Percentiles rank a stretch among this genome's conserved stretches.
Conservation (phyloP, 306 rosid species). For the Rosa multiflora region DNA sequence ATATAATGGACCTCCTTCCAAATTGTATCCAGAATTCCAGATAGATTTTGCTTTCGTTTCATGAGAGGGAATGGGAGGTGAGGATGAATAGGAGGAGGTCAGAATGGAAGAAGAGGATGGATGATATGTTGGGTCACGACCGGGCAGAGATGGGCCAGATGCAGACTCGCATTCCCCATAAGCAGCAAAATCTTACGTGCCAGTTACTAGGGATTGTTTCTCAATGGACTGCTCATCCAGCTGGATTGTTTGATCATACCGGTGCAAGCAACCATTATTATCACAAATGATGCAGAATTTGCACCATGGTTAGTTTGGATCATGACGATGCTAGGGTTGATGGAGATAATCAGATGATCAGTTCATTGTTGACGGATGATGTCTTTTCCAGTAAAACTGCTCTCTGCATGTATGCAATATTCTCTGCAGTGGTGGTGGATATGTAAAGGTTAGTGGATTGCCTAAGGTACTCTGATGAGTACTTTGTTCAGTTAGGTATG, state of each 20-base stretch:
- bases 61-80: no score
- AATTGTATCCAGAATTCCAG: no score
- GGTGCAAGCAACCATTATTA: constrained; percentile 83
- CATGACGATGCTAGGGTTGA: constrained; percentile 85
- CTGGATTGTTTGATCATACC: constrained; percentile 79
- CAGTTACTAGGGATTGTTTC: constrained; percentile 85
- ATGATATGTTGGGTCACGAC: constrained; percentile 72
- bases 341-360: constrained; percentile 94
- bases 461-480: no score
- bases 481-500: no score
- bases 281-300: constrained; percentile 96
- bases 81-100: constrained; percentile 66
- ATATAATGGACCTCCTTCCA: no score
- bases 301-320: constrained; percentile 78
- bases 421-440: not conserved
- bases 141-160: constrained; percentile 82
- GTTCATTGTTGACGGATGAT: constrained; percentile 83
- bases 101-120: constrained; percentile 88
- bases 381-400: constrained; percentile 16
- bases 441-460: no score
- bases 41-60: no score
- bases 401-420: constrained; percentile 29
- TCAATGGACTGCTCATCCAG: constrained; percentile 89
- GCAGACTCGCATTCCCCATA: constrained; percentile 81
- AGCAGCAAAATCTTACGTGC: constrained; percentile 79